Evolutionary conservation across 805 yeast genomes (phyloP), one percentile per base, ranked within the genome.

Genomic region (Wickerhamiella dianesei): DNA sequence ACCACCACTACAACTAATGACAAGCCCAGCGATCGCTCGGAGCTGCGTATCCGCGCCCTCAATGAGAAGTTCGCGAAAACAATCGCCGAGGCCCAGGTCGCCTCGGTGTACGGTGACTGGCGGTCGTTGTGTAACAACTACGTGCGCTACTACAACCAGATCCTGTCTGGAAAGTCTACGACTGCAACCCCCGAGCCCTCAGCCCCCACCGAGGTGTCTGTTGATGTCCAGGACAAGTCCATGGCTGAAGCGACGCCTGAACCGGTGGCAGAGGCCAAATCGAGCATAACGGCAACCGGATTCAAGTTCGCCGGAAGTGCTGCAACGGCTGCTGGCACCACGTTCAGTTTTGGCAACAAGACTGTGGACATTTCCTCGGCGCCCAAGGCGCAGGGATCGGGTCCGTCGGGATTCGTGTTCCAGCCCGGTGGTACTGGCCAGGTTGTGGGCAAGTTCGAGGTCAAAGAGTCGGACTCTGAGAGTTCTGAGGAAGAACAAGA

Each of bases 341-440:
- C 51, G 9, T 55, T 55, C 44, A 44, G 46, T 22, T 55, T 55
- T 37, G 58, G 58, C 5, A 54, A 48, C 42, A 52, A 50, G 50
- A 45, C 45, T 22, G 50, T 53, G 17, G 50, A 49, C 17, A 46
- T 49, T 36, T 21, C 37, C 25, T 6, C 32, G 32, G 44, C 36
- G 17, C n/a, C 44, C 3, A 40, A 18, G 6, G 37, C 18, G 37
- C 32, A 37, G 20, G 19, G 47, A 18, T 19, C 50, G 4, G 41
- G 37, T 17, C 49, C 50, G 2, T 3, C 55, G 4, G 52, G 52
- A n/a, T 53, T 50, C 21, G 51, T 46, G 22, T 51, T 51, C 45
- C 53, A 52, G 35, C 49, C 53, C 14, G 43, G 37, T 25, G 53
- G 54, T 12, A 16, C 43, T 25, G 50, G 53, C 21, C 48, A 51